Conservation (phyloP, 139 green algal species). For the Penium margaritaceum region DNA sequence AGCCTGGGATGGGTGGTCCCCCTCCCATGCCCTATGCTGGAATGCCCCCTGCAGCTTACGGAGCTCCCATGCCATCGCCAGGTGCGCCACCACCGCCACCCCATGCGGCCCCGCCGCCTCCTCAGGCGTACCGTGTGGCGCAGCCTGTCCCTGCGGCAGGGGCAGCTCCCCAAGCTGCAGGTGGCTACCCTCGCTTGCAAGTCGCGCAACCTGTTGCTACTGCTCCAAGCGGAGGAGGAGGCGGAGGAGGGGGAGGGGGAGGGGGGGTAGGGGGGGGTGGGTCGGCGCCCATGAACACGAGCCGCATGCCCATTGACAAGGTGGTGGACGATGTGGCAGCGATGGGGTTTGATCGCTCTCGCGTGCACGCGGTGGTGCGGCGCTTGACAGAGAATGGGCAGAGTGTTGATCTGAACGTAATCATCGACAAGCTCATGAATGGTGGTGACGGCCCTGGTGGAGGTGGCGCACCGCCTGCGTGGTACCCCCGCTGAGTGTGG, state of each 20-base stretch:
- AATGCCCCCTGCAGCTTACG: too few relatives aligned
- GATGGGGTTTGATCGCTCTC: conserved; percentile 66
- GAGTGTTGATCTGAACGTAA: conserved; percentile 67
- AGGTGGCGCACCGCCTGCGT: too few relatives aligned
- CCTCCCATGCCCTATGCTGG: too few relatives aligned
- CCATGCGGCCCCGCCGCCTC: too few relatives aligned
- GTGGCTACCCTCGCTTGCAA: conserved; percentile 1
- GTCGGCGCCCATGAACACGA: conserved; percentile 18
- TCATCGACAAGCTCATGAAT: conserved; percentile 68
- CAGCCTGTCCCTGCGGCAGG: conserved; percentile 27
- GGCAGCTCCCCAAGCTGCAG: neutral
- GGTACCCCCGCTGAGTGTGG: too few relatives aligned
- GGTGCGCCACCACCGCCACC: too few relatives aligned
- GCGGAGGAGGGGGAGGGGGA: conserved; percentile 3
- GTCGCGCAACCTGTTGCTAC: conserved; percentile 26
- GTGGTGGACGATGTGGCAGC: conserved; percentile 69
- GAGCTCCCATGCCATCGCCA: too few relatives aligned
- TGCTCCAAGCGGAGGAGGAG: neutral
- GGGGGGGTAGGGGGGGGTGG: conserved; percentile 3
- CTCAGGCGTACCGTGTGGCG: conserved; percentile 12
- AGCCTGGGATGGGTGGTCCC: too few relatives aligned
- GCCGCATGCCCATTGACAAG: conserved; percentile 59
- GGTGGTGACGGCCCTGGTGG: neutral
- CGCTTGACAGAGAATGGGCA: conserved; percentile 60
- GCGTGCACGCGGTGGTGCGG: conserved; percentile 56